Base-by-base conservation (phyloP, 139 green algal genomes). In the Closterium sp. region DNA sequence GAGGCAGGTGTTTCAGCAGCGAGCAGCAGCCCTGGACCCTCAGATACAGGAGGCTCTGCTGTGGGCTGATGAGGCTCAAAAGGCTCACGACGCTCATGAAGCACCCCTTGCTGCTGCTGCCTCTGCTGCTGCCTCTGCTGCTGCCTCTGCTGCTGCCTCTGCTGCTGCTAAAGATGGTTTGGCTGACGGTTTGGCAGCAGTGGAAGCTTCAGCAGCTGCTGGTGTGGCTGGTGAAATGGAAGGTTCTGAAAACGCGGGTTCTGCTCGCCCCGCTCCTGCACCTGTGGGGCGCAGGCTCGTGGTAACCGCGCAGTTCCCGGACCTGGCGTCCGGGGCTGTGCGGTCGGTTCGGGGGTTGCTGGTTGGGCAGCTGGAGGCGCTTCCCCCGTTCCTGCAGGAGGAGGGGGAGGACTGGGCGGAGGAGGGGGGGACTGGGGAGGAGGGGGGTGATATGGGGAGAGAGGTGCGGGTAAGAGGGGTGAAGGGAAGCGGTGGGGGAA, bases 391-490 rank as follows among this genome's bases (percentile, higher is more conserved):
- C 62, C 62, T 79, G 62, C 62, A 79, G 62, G 62, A 86, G 28
- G 28, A 38, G 88, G 30, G 28, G 30, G 88, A 90, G 28, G 88
- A 30, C 11, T 31, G 30, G 28, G 88, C 38, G 30, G 62, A 86
- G 10, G 88, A 90, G 11, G 88, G 88, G 11, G n/a, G 88, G n/a
- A 17, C 87, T 7, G 88, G 86, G 86, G 86, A 90, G 88, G 88
- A 90, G 88, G 70, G 88, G 11, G 62, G 19, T 22, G 62, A 79
- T 22, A 79, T 22, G 62, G 38, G 38, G 38, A 50, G 38, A 50
- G 38, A 17, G 5, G 38, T 9, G 17, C 24, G 17, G 62, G 62
- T 27, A 27, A 79, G 62, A 79, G 17, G 17, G 38, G 38, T 50
- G 38, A 9, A 79, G 62, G 62, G 62, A 27, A 79, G 0, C 11